Base-by-base conservation (phyloP, 1,139 yeast genomes). In the Taphrina wiesneri region DNA sequence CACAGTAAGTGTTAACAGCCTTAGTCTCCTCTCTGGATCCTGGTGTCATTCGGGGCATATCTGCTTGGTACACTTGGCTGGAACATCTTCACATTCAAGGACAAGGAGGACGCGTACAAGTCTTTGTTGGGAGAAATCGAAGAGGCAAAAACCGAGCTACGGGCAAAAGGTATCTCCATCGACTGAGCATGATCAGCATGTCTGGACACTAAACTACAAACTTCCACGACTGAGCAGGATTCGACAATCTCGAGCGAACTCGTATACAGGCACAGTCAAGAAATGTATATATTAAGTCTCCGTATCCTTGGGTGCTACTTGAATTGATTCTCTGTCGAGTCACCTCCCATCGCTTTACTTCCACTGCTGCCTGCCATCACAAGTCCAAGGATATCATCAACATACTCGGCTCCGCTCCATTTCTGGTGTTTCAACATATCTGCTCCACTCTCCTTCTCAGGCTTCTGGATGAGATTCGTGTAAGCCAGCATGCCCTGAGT, bases 61-160 rank as follows among this genome's bases (percentile, higher is more conserved):
- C 85, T 91, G n/a, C 80, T 87, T 72, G 87, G 83, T 56, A 83
- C 88, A 9, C 80, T 87, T 68, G 92, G 93, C 47, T 84, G 83
- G 81, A 90, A 89, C 65, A 86, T 87, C 23, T 78, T 81, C 72
- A 85, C 90, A 0, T 86, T 87, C 78, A 86, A 86, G 73, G 90
- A 87, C 77, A 87, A 87, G 77, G 86, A 86, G 71, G 87, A 81
- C 66, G 87, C 86, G 75, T 85, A 87, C 77, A 75, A 80, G 71
- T 91, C 86, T 73, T 81, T 87, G 72, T 79, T 85, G 71, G 77
- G 68, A 71, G 78, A 65, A 28, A 61, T 65, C 32, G 57, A 61
- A 5, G 66, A 65, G 19, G 67, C 67, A 5, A 52, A 62, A 52
- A 45, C 45, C n/a, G 57, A 49, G 13, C 26, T 60, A 26, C 57